Base-by-base conservation (phyloP, 768 basidiomycete genomes). In the Amanita rubescens region DNA sequence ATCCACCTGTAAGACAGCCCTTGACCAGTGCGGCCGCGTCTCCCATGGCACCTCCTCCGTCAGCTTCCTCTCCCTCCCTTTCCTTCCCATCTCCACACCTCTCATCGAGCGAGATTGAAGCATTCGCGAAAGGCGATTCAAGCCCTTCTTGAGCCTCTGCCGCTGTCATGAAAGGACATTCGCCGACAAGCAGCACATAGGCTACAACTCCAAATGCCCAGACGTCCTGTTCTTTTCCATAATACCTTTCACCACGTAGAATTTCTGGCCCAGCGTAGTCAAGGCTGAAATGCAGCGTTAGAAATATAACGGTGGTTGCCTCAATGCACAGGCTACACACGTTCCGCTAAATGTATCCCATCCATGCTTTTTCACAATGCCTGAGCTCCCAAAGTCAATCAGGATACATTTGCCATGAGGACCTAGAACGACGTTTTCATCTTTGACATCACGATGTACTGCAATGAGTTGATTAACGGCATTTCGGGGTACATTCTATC, bases 181-280 rank as follows among this genome's bases (percentile, higher is more conserved):
- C 92, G 5, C 92, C 91, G 19, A 87, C 80, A 15, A 98, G 78
- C 57, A 99, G 80, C 53, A 99, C 95, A 67, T 94, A 99, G 11
- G 86, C 93, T 19, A 99, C 92, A 20, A 98, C 94, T 12, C 95
- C 95, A 56, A 95, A 90, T 0, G 95, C 95, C 94, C 95, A 99
- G 2, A 97, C 89, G 60, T 99, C 95, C 68, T 97, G 94, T 65
- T 95, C 93, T 64, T 94, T 94, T 33, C 95, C 96, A 58, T 88
- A 79, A 67, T 99, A 99, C 47, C 90, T 81, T 65, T 96, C 93
- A 3, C 95, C 95, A 15, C 92, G 84, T 27, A 99, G 71, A 53
- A 99, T 98, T 68, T 99, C 95, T 35, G 95, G 96, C 8, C 90
- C 91, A 14, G 95, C 95, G 65, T 97, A 98, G 67, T 95, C 93